These are phyloP conservation scores for Fusarium begoniae DNA, from an alignment of 2,329 filamentous ascomycete genomes.

Conservation along the genomic window DNA sequence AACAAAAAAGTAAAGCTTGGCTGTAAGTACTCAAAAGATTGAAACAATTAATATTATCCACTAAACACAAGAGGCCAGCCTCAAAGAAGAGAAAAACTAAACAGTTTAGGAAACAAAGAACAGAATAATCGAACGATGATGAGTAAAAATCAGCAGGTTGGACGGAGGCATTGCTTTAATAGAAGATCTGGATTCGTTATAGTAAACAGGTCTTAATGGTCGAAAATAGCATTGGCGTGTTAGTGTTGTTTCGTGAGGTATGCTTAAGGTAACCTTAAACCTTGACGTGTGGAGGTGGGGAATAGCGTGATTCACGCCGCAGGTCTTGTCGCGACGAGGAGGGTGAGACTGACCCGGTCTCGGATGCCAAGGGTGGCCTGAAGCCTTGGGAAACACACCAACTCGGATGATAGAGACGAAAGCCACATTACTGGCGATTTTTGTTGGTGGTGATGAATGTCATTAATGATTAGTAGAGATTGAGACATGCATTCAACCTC, in stretches of 20 bases:
- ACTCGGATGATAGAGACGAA: fast-evolving
- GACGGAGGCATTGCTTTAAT: conserved; percentile 14
- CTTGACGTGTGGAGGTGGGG: neutral
- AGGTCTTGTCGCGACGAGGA: neutral
- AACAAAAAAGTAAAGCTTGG: neutral
- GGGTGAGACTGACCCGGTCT: conserved; percentile 5
- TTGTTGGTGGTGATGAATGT: fast-evolving
- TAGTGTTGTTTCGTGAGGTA: neutral
- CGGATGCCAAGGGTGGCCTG: neutral
- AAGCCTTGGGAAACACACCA: neutral
- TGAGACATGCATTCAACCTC: fast-evolving
- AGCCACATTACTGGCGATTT: no score
- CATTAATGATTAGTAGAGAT: neutral
- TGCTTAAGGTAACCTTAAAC: conserved; percentile 19
- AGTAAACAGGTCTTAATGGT: neutral
- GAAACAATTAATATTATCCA: conserved; percentile 13
- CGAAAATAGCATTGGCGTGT: neutral
- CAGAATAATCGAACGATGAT: conserved; percentile 28
- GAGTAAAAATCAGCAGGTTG: conserved; percentile 21
- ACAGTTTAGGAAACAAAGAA: neutral
- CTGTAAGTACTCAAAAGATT: neutral
- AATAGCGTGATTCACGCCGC: neutral
- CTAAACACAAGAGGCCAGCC: conserved; percentile 20
- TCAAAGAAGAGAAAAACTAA: conserved; percentile 10
- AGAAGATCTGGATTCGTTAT: neutral